A percentile compares a stretch with the other conserved stretches of the same genome.
These are phyloP conservation scores for Theobroma cacao DNA, from an alignment of 345 rosid species.

Conservation along the genomic window DNA sequence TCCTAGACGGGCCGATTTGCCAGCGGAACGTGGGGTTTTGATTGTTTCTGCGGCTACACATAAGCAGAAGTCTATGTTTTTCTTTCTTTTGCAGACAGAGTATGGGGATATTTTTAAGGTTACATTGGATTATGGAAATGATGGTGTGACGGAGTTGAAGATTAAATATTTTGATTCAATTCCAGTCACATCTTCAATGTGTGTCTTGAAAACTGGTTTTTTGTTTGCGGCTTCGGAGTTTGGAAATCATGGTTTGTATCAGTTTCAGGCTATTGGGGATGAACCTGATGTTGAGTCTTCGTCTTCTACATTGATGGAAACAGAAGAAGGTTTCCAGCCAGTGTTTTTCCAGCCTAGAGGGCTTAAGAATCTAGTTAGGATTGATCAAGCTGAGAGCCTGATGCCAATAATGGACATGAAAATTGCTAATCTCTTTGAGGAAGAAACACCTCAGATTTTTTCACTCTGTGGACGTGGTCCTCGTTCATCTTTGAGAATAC, in stretches of 20 bases:
- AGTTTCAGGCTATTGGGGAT: conserved; percentile 89
- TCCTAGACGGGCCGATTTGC: conserved; percentile 90
- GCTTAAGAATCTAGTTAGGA: conserved; percentile 88
- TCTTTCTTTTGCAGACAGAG: conserved; percentile 95
- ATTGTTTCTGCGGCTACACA: conserved; percentile 91
- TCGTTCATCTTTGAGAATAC: conserved; percentile 85
- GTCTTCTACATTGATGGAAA: conserved; percentile 90
- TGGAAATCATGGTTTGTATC: conserved; percentile 94
- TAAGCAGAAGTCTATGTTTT: conserved; percentile 85
- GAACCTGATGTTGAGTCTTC: conserved; percentile 94
- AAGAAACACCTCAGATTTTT: conserved; percentile 94
- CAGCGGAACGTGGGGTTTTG: conserved; percentile 87
- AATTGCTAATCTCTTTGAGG: conserved; percentile 85
- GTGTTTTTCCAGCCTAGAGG: conserved; percentile 92
- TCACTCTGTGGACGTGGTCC: conserved; percentile 96
- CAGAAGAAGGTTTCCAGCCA: conserved; percentile 95
- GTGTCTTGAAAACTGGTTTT: conserved; percentile 89
- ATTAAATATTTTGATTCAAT: conserved; percentile 94
- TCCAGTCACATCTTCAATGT: conserved; percentile 81
- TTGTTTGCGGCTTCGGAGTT: conserved; percentile 92
- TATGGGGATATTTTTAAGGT: conserved; percentile 93
- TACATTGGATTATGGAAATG: conserved; percentile 72
- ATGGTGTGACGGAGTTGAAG: conserved; percentile 74
- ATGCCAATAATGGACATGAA: conserved; percentile 99
- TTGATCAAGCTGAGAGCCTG: conserved; percentile 93